A percentile compares a stretch with the other conserved stretches of the same genome.
These are phyloP conservation scores for Xerocomus spinulosus DNA, from an alignment of 768 basidiomycete genomes.

Conservation along the genomic window DNA sequence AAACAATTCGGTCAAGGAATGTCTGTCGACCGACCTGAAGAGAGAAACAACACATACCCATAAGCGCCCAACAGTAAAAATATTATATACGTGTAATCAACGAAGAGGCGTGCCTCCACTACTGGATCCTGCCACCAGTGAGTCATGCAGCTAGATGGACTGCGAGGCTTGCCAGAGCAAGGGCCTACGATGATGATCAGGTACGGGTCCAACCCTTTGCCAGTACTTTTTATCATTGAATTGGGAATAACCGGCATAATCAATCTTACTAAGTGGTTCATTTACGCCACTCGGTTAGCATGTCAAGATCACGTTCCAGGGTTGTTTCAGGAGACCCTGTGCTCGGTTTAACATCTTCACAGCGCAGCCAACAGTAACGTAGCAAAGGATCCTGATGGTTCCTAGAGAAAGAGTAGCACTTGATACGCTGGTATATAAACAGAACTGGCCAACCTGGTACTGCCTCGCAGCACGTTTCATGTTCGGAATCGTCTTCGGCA, in stretches of 20 bases:
- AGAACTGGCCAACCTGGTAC: background rate
- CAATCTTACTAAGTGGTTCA: background rate
- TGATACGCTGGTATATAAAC: background rate
- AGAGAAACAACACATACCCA: conserved; percentile 9
- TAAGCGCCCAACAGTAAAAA: conserved; percentile 17
- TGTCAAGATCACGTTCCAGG: background rate
- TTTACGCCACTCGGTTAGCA: background rate
- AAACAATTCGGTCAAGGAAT: background rate
- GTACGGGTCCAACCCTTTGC: background rate
- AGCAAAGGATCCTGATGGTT: background rate
- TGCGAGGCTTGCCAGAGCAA: background rate
- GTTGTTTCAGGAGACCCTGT: no score
- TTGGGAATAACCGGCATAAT: background rate
- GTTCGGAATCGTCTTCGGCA: background rate
- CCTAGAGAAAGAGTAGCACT: no score
- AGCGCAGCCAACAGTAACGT: background rate
- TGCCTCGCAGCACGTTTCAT: background rate
- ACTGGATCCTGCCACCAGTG: conserved; percentile 16
- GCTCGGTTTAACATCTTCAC: no score
- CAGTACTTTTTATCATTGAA: background rate
- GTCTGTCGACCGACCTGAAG: background rate
- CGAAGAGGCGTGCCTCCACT: background rate
- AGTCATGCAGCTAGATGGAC: conserved; percentile 9
- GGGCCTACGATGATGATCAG: background rate
- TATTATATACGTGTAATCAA: background rate